A percentile compares a stretch with the other conserved stretches of the same genome.
Evolutionary conservation across 495 filamentous ascomycete genomes (phyloP).

Genomic region (Daldinia bambusicola): DNA sequence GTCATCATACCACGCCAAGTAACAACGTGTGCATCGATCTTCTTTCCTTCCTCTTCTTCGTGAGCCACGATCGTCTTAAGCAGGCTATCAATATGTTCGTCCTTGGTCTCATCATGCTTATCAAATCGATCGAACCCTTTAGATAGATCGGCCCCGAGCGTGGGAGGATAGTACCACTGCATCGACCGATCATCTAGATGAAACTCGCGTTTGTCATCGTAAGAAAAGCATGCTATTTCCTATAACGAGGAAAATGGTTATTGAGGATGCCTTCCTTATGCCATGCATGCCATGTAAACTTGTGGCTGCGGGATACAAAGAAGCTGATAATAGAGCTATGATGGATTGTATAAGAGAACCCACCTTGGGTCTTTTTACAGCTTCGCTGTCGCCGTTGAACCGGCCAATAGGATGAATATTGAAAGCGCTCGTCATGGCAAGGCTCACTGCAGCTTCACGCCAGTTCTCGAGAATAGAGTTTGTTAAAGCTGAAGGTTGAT

Average conservation of each 20-base stretch:
- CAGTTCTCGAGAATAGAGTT: too few relatives aligned
- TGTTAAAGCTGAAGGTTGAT: neutral
- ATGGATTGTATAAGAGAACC: neutral
- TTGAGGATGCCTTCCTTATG: conserved; percentile 1
- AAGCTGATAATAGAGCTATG: conserved; percentile 11
- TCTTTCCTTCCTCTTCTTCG: conserved; percentile 73
- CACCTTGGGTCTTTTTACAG: conserved; percentile 76
- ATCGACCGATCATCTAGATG: conserved; percentile 80
- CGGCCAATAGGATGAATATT: conserved; percentile 70
- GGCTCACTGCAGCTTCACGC: neutral
- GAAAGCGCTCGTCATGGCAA: conserved; percentile 57
- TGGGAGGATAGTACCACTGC: conserved; percentile 86
- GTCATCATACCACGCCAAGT: conserved; percentile 99
- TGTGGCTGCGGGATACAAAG: neutral
- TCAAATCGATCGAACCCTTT: conserved; percentile 83
- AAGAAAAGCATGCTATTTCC: conserved; percentile 93
- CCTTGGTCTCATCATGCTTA: conserved; percentile 80
- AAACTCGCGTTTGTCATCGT: conserved; percentile 82
- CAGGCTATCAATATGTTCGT: conserved; percentile 89
- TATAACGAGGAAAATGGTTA: conserved; percentile 43
- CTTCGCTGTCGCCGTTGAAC: conserved; percentile 68
- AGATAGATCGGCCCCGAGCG: conserved; percentile 75
- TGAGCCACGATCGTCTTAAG: conserved; percentile 77
- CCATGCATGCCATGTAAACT: neutral
- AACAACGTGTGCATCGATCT: conserved; percentile 79